phyloP scores from a whole-genome alignment of 2,329 filamentous ascomycete genomes.

The Fusarium caatingaense region DNA sequence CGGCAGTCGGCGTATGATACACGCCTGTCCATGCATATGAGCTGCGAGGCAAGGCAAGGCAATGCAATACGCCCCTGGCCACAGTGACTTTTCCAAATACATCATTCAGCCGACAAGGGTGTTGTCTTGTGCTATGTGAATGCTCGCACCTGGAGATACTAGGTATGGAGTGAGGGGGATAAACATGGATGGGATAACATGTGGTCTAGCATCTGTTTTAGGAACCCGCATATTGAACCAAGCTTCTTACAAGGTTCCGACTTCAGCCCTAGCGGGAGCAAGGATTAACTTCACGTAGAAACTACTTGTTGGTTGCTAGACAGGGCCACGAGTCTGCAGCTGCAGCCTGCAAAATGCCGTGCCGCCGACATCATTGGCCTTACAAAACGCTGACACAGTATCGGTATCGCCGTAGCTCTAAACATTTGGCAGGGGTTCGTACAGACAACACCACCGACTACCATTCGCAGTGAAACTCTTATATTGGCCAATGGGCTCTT shows the following conservation, averaged over 20 bases:
- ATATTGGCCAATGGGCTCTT: slow-evolving; percentile 11
- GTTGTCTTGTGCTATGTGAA: not conserved
- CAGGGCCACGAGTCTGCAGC: not conserved
- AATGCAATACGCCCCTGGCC: not conserved
- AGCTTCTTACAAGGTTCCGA: slow-evolving; percentile 21
- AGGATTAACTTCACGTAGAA: slow-evolving; percentile 2
- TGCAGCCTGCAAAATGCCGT: not conserved
- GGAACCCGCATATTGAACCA: slow-evolving; percentile 3
- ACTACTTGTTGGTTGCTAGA: not conserved
- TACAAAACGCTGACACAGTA: slow-evolving; percentile 3
- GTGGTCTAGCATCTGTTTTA: slow-evolving; percentile 3
- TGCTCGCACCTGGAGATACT: not conserved
- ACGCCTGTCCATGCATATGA: not conserved
- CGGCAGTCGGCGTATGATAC: slow-evolving; percentile 2
- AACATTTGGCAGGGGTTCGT: slow-evolving; percentile 8
- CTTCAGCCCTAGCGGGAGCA: slow-evolving; percentile 31
- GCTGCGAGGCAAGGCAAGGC: not conserved
- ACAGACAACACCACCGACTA: slow-evolving; percentile 10
- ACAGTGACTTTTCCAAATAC: not conserved
- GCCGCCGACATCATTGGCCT: not conserved
- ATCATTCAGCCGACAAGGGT: not conserved
- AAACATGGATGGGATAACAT: not conserved
- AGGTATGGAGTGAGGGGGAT: not conserved
- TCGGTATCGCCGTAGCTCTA: slow-evolving; percentile 33
- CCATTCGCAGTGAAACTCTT: slow-evolving; percentile 12